Evolutionary conservation across 495 filamentous ascomycete species (phyloP).

Genomic region (Aspergillus sparsus): DNA sequence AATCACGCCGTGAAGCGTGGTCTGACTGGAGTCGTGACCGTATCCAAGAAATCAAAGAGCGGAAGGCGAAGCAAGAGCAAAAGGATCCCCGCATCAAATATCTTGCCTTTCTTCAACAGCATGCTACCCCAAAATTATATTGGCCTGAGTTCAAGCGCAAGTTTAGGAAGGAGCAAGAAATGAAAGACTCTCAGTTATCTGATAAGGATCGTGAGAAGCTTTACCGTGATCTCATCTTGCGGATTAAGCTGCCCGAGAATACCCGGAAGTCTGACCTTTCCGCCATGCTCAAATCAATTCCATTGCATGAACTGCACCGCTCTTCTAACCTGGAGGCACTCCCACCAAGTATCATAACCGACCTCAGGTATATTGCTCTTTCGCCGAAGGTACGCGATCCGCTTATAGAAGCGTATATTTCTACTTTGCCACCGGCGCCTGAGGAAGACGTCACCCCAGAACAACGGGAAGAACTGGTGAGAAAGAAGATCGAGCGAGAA

Average conservation of each 20-base stretch:
- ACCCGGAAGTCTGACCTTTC: conserved; percentile 78
- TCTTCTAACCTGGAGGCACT: conserved; percentile 63
- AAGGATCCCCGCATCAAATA: conserved; percentile 84
- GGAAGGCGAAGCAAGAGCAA: conserved; percentile 75
- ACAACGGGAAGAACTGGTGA: conserved; percentile 61
- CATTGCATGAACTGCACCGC: conserved; percentile 65
- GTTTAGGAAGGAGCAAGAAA: conserved; percentile 74
- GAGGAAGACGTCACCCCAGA: conserved; percentile 52
- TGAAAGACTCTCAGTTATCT: conserved; percentile 71
- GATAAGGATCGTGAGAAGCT: conserved; percentile 91
- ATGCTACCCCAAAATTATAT: conserved; percentile 86
- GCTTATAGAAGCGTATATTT: conserved; percentile 74
- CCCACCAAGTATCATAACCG: conserved; percentile 67
- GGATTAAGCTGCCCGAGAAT: conserved; percentile 72
- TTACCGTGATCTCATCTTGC: conserved; percentile 84
- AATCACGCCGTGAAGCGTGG: conserved; percentile 76
- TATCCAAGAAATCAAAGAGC: conserved; percentile 69
- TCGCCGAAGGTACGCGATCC: conserved; percentile 67
- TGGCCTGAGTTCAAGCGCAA: conserved; percentile 97
- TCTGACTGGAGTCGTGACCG: conserved; percentile 74
- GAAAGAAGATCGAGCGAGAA: conserved; percentile 62
- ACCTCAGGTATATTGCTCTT: conserved; percentile 81
- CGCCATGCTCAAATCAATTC: conserved; percentile 69
- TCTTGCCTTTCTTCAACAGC: conserved; percentile 74
- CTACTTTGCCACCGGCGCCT: conserved; percentile 68